phyloP scores from a whole-genome alignment of 345 rosid species.

The Stellera chamaejasme region DNA sequence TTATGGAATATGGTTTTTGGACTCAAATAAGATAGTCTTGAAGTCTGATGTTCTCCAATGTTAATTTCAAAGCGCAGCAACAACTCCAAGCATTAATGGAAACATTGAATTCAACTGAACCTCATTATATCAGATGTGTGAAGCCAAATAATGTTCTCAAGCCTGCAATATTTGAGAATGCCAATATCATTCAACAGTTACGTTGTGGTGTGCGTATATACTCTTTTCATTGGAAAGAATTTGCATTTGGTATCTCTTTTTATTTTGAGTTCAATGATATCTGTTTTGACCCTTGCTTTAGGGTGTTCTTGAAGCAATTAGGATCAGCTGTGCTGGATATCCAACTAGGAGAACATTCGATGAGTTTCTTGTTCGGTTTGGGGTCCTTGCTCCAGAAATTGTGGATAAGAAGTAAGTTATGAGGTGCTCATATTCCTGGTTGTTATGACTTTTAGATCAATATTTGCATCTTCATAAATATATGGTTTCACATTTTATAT shows the following conservation, averaged over 20 bases:
- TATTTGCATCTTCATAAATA: constrained; percentile 3
- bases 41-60: too few species aligned
- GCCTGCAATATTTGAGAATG: constrained; percentile 94
- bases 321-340: constrained; percentile 84
- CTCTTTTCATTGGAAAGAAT: constrained; percentile 2
- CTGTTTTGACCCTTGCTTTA: constrained; percentile 14
- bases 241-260: constrained; percentile 8
- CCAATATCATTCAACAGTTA: constrained; percentile 87
- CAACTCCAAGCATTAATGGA: constrained; percentile 99
- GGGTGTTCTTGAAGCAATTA: constrained; percentile 90
- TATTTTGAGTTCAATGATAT: constrained; percentile 8
- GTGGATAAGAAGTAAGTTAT: constrained; percentile 65
- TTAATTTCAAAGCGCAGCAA: constrained; percentile 35
- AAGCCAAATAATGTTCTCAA: constrained; percentile 97
- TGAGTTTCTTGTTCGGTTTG: constrained; percentile 77
- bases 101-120: constrained; percentile 89
- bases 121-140: constrained; percentile 99
- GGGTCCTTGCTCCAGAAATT: constrained; percentile 56
- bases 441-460: neutral
- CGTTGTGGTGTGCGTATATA: constrained; percentile 92
- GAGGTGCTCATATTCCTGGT: constrained; percentile 3
- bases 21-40: too few species aligned
- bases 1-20: too few species aligned
- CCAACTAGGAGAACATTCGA: constrained; percentile 73
- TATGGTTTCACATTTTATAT: neutral